Base-by-base conservation (phyloP, 2,329 filamentous ascomycete species). In the Talaromyces sp. region DNA sequence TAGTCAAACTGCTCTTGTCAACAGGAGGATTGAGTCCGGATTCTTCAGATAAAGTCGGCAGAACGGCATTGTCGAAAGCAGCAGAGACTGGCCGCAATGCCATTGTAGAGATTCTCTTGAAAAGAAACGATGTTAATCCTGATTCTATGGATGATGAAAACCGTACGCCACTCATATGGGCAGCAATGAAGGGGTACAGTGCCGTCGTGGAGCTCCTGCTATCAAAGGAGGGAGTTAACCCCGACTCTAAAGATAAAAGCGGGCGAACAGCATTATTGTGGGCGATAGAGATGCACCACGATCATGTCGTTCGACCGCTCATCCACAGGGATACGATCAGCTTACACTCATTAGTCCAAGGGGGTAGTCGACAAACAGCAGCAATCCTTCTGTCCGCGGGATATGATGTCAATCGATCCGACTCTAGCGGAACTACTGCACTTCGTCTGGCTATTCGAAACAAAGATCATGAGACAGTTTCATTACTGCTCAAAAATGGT, bases 51-150 rank as follows among this genome's bases (percentile, higher is more conserved):
- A 25, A 2, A 19, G n/a, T 33, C 31, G 61, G 61, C 8, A 50
- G 41, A 19, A 63, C 61, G 11, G 47, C 61, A 22, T 31, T 63
- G 22, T 63, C 50, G 45, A 45, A 35, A 47, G 61, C 45, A 1
- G 49, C 61, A 33, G 37, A 41, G 22, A 33, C 25, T 58, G 61
- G 61, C 6, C 37, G 54, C 13, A n/a, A 31, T 19, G 39, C 39
- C 17, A 22, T 64, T 37, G 50, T 64, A 31, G 56, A 60, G 43
- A 13, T 50, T 22, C 62, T 64, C 11, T 31, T 64, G 39, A 39
- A 39, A 8, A 64, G 27, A 7, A 11, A n/a, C n/a, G 22, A 45
- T 22, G 62, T 64, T 17, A 33, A 60, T 39, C n/a, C 45, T 9
- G 17, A 59, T 31, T 59, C 52, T 11, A 22, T 50, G n/a, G 62